A percentile compares a stretch with the other conserved stretches of the same genome.
Conservation (phyloP, 495 filamentous ascomycete genomes). For the Stereocaulon alpinum region DNA sequence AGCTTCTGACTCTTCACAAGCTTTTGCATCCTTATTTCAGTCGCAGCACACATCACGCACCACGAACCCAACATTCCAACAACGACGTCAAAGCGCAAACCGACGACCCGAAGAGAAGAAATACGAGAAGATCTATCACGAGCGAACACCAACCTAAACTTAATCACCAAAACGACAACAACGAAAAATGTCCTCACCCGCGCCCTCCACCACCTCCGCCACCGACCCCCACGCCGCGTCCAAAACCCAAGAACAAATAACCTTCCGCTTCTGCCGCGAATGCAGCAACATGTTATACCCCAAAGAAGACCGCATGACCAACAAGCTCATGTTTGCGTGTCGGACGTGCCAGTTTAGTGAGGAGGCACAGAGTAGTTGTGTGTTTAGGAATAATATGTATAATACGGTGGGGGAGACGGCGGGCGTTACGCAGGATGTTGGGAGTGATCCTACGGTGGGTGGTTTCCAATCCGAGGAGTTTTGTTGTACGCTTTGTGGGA, state of each 20-base stretch:
- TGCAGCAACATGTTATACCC: constrained; percentile 98
- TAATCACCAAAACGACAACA: neutral
- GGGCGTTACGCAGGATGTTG: constrained; percentile 93
- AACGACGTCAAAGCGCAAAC: no score
- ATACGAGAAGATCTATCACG: neutral
- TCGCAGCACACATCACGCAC: neutral
- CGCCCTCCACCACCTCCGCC: constrained; percentile 43
- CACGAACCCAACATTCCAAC: neutral
- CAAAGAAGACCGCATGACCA: constrained; percentile 67
- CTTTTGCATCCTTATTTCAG: neutral
- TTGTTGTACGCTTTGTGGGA: constrained; percentile 44
- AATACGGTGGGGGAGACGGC: constrained; percentile 88
- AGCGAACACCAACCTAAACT: neutral
- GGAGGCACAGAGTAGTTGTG: constrained; percentile 70
- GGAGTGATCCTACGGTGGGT: constrained; percentile 95
- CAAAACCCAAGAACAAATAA: constrained; percentile 61
- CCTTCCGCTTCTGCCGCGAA: constrained; percentile 94
- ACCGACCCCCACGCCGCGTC: constrained; percentile 23
- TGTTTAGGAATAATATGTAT: constrained; percentile 85
- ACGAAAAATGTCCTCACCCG: constrained; percentile 40
- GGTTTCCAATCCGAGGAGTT: constrained; percentile 29
- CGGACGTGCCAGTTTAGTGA: constrained; percentile 87
- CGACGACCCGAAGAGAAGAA: no score
- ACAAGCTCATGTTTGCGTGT: constrained; percentile 65
- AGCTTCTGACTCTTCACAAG: neutral